Base-by-base conservation (phyloP, 2,329 filamentous ascomycete species). In the Stromatinia cepivora region DNA sequence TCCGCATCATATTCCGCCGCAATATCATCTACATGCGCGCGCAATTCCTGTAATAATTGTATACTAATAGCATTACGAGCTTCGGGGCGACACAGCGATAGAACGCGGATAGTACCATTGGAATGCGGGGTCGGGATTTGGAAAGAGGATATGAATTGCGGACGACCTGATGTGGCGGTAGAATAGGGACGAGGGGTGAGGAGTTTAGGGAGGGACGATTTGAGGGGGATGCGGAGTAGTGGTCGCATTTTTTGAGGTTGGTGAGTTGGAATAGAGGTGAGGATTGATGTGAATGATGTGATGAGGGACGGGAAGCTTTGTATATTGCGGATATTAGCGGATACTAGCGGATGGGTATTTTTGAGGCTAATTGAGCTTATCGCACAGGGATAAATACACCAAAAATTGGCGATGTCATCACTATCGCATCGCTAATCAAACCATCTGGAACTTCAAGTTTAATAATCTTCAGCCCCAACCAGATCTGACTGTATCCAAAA, bases 61-160 rank as follows among this genome's bases (percentile, higher is more conserved):
- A 84, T 86, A 0, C 94, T 98, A 78, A 99, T 92, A 74, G 95
- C 95, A 81, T 99, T 99, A 77, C 94, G 91, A 48, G 94, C 90
- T 11, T 86, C 80, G 0, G 93, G 93, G 5, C 93, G 87, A 82
- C 97, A 95, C 74, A 99, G 86, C 71, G 71, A 94, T 90, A 98
- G 88, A 73, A 98, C 86, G 70, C 93, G 90, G 81, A 98, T 95
- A 81, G 90, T 91, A 73, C 94, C 95, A 15, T 54, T 71, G 48
- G 69, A 53, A 13, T 54, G 71, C 48, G 53, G 39, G 61, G 57
- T 63, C 3, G 58, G 65, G 15, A 54, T 64, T 28, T 70, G 42
- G 61, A 62, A 66, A 9, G 68, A 67, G 36, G 66, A 67, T 13
- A 63, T 67, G 22, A 57, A 70, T 62, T 67, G 54, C 34, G 62